A percentile compares a stretch with the other conserved stretches of the same genome.
These are phyloP conservation scores for Chaetomium sp. DNA, from an alignment of 2,329 filamentous ascomycete species.

Conservation along the genomic window DNA sequence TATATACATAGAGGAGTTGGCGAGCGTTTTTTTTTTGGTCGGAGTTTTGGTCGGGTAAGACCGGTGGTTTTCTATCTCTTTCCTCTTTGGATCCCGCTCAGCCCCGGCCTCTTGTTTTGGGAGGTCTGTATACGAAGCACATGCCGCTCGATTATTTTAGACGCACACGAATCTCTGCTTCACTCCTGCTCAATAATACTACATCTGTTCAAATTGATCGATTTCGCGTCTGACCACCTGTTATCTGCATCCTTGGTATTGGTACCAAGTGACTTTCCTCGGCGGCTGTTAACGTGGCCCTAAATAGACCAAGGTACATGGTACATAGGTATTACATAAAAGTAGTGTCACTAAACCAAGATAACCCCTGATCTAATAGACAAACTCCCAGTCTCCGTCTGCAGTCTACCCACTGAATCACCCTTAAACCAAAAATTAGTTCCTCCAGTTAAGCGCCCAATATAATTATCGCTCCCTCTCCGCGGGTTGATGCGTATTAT, in stretches of 20 bases:
- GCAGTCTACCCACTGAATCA: too few species aligned
- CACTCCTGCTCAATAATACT: not conserved
- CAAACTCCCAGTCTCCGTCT: too few species aligned
- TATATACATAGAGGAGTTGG: constrained; percentile 1
- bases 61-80: not conserved
- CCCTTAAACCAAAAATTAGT: not conserved
- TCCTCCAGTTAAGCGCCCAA: not conserved
- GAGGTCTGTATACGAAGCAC: constrained; percentile 3
- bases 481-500: too few species aligned
- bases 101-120: not conserved
- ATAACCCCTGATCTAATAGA: too few species aligned
- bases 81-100: not conserved
- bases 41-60: not conserved
- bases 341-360: too few species aligned
- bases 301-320: too few species aligned
- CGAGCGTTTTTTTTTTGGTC: not conserved
- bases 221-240: too few species aligned
- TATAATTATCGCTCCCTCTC: too few species aligned
- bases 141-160: not conserved
- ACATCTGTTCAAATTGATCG: not conserved
- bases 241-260: too few species aligned
- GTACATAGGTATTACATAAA: too few species aligned
- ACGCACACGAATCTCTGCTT: not conserved
- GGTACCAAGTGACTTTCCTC: too few species aligned
- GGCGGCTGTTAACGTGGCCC: too few species aligned